These are phyloP conservation scores for Fusarium brevicatenulatum DNA, from an alignment of 2,329 filamentous ascomycete species.

Conservation along the genomic window DNA sequence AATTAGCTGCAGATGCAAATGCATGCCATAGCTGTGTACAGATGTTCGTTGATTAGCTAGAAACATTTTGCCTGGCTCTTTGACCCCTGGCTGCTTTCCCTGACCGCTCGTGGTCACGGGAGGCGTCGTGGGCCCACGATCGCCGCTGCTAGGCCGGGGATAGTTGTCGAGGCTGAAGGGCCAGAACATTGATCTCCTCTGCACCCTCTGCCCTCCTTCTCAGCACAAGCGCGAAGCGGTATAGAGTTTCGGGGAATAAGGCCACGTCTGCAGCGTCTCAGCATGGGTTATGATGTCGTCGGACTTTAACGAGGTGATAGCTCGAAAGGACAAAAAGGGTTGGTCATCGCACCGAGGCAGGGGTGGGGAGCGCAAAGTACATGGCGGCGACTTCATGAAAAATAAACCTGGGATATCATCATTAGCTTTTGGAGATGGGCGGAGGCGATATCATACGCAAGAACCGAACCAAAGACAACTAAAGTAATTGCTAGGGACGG, in stretches of 20 bases:
- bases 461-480: conserved; percentile 19
- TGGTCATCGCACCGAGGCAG: not conserved
- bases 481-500: conserved; percentile 45
- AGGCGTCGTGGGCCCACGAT: conserved; percentile 40
- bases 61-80: conserved; percentile 18
- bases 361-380: conserved; percentile 13
- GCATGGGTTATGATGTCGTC: not conserved
- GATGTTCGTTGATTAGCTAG: conserved; percentile 42
- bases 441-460: conserved; percentile 25
- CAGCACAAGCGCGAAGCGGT: conserved; percentile 9
- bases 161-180: conserved; percentile 21
- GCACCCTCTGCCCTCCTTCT: conserved; percentile 1
- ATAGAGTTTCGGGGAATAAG: conserved; percentile 22
- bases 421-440: conserved; percentile 18
- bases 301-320: conserved; percentile 3
- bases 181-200: conserved; percentile 35
- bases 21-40: conserved; percentile 47
- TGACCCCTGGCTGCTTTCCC: conserved; percentile 31
- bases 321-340: conserved; percentile 15
- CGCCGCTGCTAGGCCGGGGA: conserved; percentile 42
- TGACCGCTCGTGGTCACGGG: conserved; percentile 45
- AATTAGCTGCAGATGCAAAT: conserved; percentile 48
- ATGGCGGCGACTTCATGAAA: conserved; percentile 38
- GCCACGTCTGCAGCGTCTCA: conserved; percentile 14
- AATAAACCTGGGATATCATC: conserved; percentile 17